A percentile compares a stretch with the other conserved stretches of the same genome.
Evolutionary conservation across 257 asterid species (phyloP).

Genomic region (Solanum sejunctum): DNA sequence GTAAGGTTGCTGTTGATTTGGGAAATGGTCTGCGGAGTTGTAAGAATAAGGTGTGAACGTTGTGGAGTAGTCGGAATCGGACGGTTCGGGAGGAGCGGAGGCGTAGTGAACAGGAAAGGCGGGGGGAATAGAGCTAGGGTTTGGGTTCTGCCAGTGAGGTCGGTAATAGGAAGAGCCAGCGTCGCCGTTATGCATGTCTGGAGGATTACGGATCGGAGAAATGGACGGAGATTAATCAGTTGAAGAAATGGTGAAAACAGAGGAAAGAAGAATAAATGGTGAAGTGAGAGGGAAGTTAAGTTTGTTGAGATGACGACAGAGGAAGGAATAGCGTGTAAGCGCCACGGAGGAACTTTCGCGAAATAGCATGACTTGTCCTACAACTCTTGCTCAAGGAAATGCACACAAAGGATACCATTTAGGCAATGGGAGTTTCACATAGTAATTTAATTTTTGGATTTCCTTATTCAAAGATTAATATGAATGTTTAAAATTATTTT

Average conservation of each 20-base stretch:
- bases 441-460: too few relatives aligned
- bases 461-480: too few relatives aligned
- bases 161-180: conserved; percentile 37
- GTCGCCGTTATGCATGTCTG: conserved; percentile 21
- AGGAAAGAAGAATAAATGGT: not conserved
- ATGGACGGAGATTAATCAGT: not conserved
- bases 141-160: conserved; percentile 23
- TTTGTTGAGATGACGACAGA: not conserved
- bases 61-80: conserved; percentile 1
- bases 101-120: conserved; percentile 21
- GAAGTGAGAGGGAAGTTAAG: not conserved
- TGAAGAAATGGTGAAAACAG: conserved; percentile 31
- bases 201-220: not conserved
- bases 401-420: too few relatives aligned
- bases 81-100: conserved; percentile 65
- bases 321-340: not conserved
- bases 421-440: too few relatives aligned
- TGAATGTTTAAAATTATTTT: too few relatives aligned
- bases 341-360: not conserved
- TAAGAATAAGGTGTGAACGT: conserved; percentile 26
- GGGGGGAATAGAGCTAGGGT: conserved; percentile 15
- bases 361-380: not conserved
- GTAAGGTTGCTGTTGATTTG: conserved; percentile 6
- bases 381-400: too few relatives aligned
- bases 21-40: conserved; percentile 16